phyloP scores from a whole-genome alignment of 306 rosid species.

The peach (Prunus persica) region Prunus_persica_NCBIv2 NC_034009.1:31679001-31679500 shows the following conservation, averaged over 20 bases:
- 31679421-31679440: background rate
- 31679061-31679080: too few relatives aligned
- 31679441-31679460: background rate
- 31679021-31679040: background rate
- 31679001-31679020: background rate
- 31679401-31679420: background rate
- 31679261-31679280: background rate
- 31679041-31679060: background rate
- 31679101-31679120: too few relatives aligned
- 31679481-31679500: background rate
- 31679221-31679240: conserved; percentile 2
- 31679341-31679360: too few relatives aligned
- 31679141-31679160: background rate
- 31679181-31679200: conserved; percentile 7
- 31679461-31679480: background rate
- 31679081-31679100: too few relatives aligned
- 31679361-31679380: background rate
- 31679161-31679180: background rate
- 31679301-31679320: too few relatives aligned
- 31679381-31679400: background rate
- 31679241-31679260: background rate
- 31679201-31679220: background rate
- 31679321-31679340: too few relatives aligned
- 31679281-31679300: too few relatives aligned
- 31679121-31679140: background rate